Base-by-base conservation (phyloP, 768 basidiomycete species). In the Krasilnikovozyma curviuscula region DNA sequence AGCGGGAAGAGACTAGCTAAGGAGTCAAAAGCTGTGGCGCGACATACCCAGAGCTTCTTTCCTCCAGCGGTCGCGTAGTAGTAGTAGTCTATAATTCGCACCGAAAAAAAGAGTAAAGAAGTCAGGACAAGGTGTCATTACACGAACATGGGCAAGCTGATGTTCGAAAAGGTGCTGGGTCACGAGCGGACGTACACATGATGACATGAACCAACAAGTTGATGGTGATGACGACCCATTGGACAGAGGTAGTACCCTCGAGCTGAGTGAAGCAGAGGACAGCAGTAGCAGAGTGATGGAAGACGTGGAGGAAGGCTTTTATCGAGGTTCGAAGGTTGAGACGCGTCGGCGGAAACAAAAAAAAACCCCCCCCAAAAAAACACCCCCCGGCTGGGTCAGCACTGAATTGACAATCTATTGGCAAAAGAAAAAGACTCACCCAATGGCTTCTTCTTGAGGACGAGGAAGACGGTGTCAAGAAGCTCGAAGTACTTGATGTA, bases 11-110 rank as follows among this genome's bases (percentile, higher is more conserved):
- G 44, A 25, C 8, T 24, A 16, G 6, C 12, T 40, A 40, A 40
- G 39, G 27, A 42, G 41, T 28, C 10, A 13, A 16, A 21, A 10
- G n/a, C 7, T 42, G 23, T 9, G 5, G 24, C 8, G 33, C 19
- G 25, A 55, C 61, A 37, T 21, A 88, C 86, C 88, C 93, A 97
- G 67, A 97, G 85, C 68, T 73, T 83, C 61, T 81, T 81, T 54
- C 93, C 93, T 60, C 91, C 86, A 43, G 93, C 88, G 43, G 93
- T 95, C 23, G 88, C 88, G 67, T 81, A 97, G 69, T 98, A 98
- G 69, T 98, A 98, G 67, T 97, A 98, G 70, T 98, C 88, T 89
- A 44, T 5, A n/a, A 9, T 18, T n/a, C n/a, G n/a, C n/a, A n/a
- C n/a, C n/a, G n/a, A n/a, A n/a, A n/a, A n/a, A n/a, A n/a, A n/a